Evolutionary conservation across 2,329 filamentous ascomycete species (phyloP), one percentile per base, ranked within the genome.

Genomic region (Penicillium palitans): DNA sequence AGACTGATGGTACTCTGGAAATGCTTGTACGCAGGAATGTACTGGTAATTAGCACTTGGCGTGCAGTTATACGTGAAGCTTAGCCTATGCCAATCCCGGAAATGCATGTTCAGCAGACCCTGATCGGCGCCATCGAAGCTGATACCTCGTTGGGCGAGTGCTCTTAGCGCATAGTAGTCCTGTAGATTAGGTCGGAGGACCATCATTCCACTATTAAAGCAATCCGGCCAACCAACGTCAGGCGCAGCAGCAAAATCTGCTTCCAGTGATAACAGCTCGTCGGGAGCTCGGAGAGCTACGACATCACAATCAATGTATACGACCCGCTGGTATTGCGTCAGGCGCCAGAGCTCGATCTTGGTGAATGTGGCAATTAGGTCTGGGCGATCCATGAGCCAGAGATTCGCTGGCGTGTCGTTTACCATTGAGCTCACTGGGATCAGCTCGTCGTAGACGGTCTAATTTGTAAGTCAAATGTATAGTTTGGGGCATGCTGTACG

Each of bases 161-260:
- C 90, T 63, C 87, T 81, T 71, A 99, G 82, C 42, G 91, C 90
- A 77, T 91, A 88, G 76, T 93, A 98, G 66, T 96, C 93, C 57
- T 88, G 89, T 83, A 93, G 81, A 76, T 93, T 89, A 35, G 95
- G 95, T 17, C 83, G 88, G 59, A 99, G 77, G 37, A 92, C 91
- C 91, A 99, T 96, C 67, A 99, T 87, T 70, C 95, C 95, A n/a
- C 90, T 92, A 78, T 99, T 99, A 86, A 98, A 98, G 61, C 93
- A 85, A 78, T 99, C 95, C 35, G 95, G 95, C 95, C 95, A 99
- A 66, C 95, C 95, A 68, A 98, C 92, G 75, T 99, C 95, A 33
- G 95, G 93, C 12, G 90, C 92, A 2, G 95, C 87, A 27, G 87
- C 86, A 66, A 89, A 88, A 27, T 79, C 68, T 35, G 81, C 81